These are phyloP conservation scores for Brassica napus DNA, from an alignment of 345 rosid species.

Conservation along the genomic window Da-Ae NC_063437.1:18274501-18275000, in stretches of 20 bases:
- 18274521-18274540: rapidly evolving
- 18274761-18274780: conserved; percentile 47
- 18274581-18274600: no score
- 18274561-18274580: rapidly evolving
- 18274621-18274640: conserved; percentile 32
- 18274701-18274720: conserved; percentile 55
- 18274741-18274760: conserved; percentile 35
- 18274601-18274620: background rate
- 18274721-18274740: conserved; percentile 61
- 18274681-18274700: conserved; percentile 57
- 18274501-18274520: no score
- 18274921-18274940: background rate
- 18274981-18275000: background rate
- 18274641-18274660: background rate
- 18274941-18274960: background rate
- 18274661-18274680: background rate
- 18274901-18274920: background rate
- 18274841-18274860: no score
- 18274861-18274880: no score
- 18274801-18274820: background rate
- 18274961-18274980: background rate
- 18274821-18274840: background rate
- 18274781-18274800: background rate
- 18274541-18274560: conserved; percentile 1
- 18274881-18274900: background rate